Base-by-base conservation (phyloP, 345 rosid genomes). In the Sonneratia caseolaris region DNA sequence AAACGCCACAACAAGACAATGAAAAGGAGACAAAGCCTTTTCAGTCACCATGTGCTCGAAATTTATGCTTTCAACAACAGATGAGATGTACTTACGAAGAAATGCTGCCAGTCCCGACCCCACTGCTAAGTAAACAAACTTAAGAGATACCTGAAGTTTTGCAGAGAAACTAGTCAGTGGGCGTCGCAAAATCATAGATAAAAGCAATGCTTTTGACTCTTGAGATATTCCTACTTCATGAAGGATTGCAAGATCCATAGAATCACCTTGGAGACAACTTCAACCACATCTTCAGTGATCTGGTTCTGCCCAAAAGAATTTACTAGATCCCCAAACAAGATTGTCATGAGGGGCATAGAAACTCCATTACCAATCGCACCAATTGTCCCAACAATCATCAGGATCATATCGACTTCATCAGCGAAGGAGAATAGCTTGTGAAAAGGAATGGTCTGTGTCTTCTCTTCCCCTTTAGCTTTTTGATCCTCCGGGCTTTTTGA, bases 51-150 rank as follows among this genome's bases (percentile, higher is more conserved):
- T 32, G 13, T 10, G 19, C 43, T 12, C 66, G 24, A 53, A 12
- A 27, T 49, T 15, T 9, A 36, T 2, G 22, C 3, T 21, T 35
- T 7, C 19, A 32, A 68, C 19, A 51, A n/a, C 38, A n/a, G 45
- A 64, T n/a, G 32, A 21, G 27, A 62, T 70, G 42, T 71, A 76
- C 97, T 89, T 82, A 91, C 97, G 96, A 32, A 89, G 82, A 76
- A 84, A 86, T 57, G 91, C 84, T 0, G 91, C 96, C 11, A 27
- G 75, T 37, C 71, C 86, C 21, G 87, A 21, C 65, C 92, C 97
- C 45, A 93, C 19, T 36, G 85, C 97, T 86, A 93, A 82, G 84
- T 88, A 93, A n/a, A 93, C 85, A 80, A 86, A 88, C 75, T 85
- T 89, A 61, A 93, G 68, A 72, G 90, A 59, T 36, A 89, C 86